These are phyloP conservation scores for Lentithecium fluviatile DNA, from an alignment of 495 filamentous ascomycete species.

Conservation along the genomic window DNA sequence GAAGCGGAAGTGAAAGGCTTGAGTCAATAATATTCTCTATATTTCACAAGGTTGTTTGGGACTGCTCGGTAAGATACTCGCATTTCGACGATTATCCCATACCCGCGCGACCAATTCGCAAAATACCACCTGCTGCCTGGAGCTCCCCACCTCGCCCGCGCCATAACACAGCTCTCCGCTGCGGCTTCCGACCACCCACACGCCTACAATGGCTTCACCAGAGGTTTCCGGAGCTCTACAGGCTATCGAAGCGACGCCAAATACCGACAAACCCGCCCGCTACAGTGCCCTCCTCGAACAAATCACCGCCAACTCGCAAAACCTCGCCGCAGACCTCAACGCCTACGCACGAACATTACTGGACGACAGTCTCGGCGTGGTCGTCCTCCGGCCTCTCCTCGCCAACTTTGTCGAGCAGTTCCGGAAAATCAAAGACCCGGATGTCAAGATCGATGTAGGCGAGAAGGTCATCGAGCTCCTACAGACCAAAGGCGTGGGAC, in stretches of 20 bases:
- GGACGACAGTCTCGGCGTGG: constrained; percentile 67
- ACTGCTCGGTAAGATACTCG: too few relatives aligned
- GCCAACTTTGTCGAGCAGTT: constrained; percentile 62
- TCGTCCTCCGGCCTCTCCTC: constrained; percentile 70
- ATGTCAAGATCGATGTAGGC: constrained; percentile 68
- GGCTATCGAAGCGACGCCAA: constrained; percentile 53
- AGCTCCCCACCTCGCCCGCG: constrained; percentile 5
- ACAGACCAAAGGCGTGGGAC: constrained; percentile 58
- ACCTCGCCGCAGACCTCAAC: constrained; percentile 63
- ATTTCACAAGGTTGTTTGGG: too few relatives aligned
- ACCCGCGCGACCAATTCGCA: too few relatives aligned
- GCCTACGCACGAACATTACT: constrained; percentile 69
- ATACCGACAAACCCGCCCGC: constrained; percentile 55
- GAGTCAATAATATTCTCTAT: neutral
- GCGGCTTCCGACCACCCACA: neutral
- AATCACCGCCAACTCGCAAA: constrained; percentile 57
- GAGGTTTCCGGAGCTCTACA: constrained; percentile 57
- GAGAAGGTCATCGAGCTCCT: constrained; percentile 65
- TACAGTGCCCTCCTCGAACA: constrained; percentile 67
- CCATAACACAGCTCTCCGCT: neutral
- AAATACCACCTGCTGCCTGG: constrained; percentile 6
- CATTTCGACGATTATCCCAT: too few relatives aligned
- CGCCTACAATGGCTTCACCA: constrained; percentile 54
- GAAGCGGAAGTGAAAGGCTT: too few relatives aligned
- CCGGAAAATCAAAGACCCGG: constrained; percentile 51